These are phyloP conservation scores for Pseudodiploospora longispora DNA, from an alignment of 2,329 filamentous ascomycete genomes.

Conservation along the genomic window DNA sequence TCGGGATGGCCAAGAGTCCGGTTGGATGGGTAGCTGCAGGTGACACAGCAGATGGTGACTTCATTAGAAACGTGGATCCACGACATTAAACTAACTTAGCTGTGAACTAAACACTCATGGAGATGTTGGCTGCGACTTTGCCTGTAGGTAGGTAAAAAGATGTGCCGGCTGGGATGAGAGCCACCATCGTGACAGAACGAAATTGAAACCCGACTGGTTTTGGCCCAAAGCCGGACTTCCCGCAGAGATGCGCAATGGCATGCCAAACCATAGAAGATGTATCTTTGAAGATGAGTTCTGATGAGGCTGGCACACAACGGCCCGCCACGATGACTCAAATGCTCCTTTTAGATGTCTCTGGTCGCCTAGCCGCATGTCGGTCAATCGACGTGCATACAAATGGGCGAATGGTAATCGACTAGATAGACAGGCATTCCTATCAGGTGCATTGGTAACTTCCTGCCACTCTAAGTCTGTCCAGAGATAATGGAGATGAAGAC, in stretches of 20 bases:
- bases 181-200: too few relatives aligned
- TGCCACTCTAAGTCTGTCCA: slow-evolving; percentile 3
- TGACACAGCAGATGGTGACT: background rate
- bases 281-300: too few relatives aligned
- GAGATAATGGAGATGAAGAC: too few relatives aligned
- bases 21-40: background rate
- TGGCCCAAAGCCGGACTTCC: too few relatives aligned
- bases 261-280: too few relatives aligned
- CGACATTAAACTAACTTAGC: background rate
- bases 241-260: too few relatives aligned
- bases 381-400: slow-evolving; percentile 7
- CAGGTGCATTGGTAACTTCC: slow-evolving; percentile 7
- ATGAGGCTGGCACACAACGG: background rate
- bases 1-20: slow-evolving; percentile 1
- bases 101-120: too few relatives aligned
- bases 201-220: too few relatives aligned
- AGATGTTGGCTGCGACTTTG: too few relatives aligned
- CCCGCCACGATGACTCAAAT: slow-evolving; percentile 7
- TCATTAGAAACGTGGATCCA: background rate
- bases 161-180: too few relatives aligned
- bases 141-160: too few relatives aligned
- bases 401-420: slow-evolving; percentile 4
- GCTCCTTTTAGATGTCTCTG: background rate
- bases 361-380: slow-evolving; percentile 7
- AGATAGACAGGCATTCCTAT: slow-evolving; percentile 6